Evolutionary conservation across 495 filamentous ascomycete genomes (phyloP).

Genomic region (Hypoxylon subgilvum): DNA sequence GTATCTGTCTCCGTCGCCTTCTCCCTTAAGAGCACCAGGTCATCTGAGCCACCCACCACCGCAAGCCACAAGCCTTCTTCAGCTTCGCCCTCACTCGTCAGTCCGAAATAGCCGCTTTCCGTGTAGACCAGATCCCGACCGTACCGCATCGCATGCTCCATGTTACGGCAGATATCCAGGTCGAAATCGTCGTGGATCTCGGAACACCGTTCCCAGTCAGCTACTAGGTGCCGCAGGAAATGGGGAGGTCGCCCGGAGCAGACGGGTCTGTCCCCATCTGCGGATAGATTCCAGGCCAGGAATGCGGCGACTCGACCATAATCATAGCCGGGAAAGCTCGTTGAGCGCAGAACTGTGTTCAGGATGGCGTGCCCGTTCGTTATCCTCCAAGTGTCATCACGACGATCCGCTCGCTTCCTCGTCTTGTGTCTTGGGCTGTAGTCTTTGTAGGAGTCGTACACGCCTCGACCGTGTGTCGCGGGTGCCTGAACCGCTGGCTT

Average conservation of each 20-base stretch:
- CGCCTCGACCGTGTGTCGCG: background rate
- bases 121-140: background rate
- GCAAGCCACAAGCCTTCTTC: conserved; percentile 1
- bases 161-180: background rate
- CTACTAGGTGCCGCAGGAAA: background rate
- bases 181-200: background rate
- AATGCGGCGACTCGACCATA: background rate
- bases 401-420: background rate
- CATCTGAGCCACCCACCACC: background rate
- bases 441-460: background rate
- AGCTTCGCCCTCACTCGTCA: background rate
- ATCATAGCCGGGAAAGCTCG: background rate
- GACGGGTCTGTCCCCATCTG: background rate
- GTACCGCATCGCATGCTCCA: background rate
- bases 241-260: background rate
- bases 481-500: background rate
- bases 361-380: background rate
- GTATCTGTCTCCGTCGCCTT: background rate
- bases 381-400: background rate
- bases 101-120: background rate
- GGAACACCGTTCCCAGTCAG: background rate
- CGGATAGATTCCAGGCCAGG: background rate
- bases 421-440: background rate
- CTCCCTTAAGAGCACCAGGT: background rate
- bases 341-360: background rate